phyloP scores from a whole-genome alignment of 2,329 filamentous ascomycete genomes.

The Penicillium crustosum region DNA sequence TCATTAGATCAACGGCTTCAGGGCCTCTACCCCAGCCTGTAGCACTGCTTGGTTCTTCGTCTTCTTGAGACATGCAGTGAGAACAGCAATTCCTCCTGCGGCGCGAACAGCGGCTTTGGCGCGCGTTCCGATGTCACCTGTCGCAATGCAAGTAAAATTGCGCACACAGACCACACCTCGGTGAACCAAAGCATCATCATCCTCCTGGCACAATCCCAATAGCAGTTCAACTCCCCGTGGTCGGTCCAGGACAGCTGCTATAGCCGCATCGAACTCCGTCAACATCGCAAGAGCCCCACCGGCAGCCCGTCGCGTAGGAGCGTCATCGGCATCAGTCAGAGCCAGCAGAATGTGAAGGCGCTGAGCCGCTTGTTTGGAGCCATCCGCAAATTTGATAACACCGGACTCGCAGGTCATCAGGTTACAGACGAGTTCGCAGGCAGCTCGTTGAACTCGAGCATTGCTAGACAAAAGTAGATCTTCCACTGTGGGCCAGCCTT shows the following conservation, averaged over 20 bases:
- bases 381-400: constrained; percentile 50
- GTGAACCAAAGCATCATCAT: constrained; percentile 54
- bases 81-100: constrained; percentile 63
- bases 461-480: constrained; percentile 79
- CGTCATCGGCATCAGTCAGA: constrained; percentile 80
- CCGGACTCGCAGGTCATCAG: constrained; percentile 55
- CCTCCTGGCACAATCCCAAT: constrained; percentile 75
- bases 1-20: constrained; percentile 64
- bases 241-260: constrained; percentile 67
- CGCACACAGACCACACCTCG: constrained; percentile 73
- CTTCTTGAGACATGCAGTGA: constrained; percentile 70
- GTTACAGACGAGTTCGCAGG: constrained; percentile 89
- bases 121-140: constrained; percentile 63
- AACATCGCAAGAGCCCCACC: constrained; percentile 86
- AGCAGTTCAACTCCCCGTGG: constrained; percentile 73
- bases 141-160: constrained; percentile 66
- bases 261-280: constrained; percentile 73
- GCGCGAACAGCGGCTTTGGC: constrained; percentile 62
- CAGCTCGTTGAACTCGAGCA: constrained; percentile 72
- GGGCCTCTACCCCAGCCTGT: constrained; percentile 66
- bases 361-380: constrained; percentile 65
- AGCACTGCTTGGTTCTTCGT: constrained; percentile 69
- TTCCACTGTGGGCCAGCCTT: constrained; percentile 74
- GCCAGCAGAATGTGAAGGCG: constrained; percentile 82
- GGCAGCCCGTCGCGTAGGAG: constrained; percentile 75